Percentiles rank a stretch among this genome's conserved stretches.
phyloP scores from a whole-genome alignment of 2,329 filamentous ascomycete species.

The Orbilia brochopaga region DNA sequence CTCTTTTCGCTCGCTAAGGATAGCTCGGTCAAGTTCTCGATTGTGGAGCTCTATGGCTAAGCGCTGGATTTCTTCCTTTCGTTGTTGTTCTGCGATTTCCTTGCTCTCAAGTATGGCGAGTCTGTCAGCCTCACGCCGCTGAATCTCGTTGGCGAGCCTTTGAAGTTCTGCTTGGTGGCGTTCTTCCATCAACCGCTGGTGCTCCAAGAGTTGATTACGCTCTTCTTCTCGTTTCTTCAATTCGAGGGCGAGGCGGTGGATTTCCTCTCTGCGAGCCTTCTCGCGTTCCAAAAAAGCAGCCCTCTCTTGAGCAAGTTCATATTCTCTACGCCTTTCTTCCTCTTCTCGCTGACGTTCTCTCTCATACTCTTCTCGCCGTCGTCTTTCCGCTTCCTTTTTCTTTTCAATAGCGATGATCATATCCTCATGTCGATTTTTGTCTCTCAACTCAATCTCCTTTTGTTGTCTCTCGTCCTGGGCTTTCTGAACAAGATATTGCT shows the following conservation, averaged over 20 bases:
- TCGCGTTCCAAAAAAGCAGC: conserved; percentile 46
- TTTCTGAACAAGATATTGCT: conserved; percentile 43
- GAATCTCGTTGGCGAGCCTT: conserved; percentile 37
- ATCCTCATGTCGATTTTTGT: conserved; percentile 40
- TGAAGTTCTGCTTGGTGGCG: conserved; percentile 31
- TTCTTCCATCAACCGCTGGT: conserved; percentile 30
- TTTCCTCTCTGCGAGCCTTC: conserved; percentile 37
- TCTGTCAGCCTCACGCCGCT: conserved; percentile 36
- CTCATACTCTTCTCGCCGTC: conserved; percentile 34
- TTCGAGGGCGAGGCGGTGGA: conserved; percentile 30
- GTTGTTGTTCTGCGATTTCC: conserved; percentile 44
- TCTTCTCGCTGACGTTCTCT: conserved; percentile 34
- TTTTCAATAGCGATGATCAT: conserved; percentile 43
- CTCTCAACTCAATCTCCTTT: conserved; percentile 27
- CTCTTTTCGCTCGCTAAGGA: conserved; percentile 40
- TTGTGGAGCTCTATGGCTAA: conserved; percentile 40
- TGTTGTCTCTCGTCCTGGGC: conserved; percentile 41
- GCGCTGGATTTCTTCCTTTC: conserved; percentile 38
- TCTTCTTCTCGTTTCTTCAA: conserved; percentile 35
- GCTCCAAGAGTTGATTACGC: conserved; percentile 31
- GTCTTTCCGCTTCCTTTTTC: conserved; percentile 40
- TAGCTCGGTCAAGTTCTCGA: conserved; percentile 38
- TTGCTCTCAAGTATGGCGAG: conserved; percentile 34
- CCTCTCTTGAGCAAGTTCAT: conserved; percentile 42
- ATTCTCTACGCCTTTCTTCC: conserved; percentile 39